Conservation (phyloP, 345 rosid species). For the Rubroshorea leprosula region DNA sequence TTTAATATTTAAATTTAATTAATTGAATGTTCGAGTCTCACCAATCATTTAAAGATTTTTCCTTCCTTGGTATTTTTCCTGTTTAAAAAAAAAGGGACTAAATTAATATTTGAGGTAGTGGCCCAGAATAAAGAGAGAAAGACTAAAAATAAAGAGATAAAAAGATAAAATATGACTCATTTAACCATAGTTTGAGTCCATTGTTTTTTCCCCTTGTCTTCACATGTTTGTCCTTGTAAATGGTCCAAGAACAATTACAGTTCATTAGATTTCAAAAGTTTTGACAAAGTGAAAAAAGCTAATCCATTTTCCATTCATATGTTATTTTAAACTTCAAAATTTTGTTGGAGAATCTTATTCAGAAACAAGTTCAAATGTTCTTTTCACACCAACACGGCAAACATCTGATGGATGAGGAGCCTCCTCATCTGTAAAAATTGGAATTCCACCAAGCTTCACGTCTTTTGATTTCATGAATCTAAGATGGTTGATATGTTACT, state of each 20-base stretch:
- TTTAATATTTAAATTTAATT: too few relatives aligned
- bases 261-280: background rate
- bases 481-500: too few relatives aligned
- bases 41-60: too few relatives aligned
- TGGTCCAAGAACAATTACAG: background rate
- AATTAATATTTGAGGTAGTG: too few relatives aligned
- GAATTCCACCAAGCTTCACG: background rate
- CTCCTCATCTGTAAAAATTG: background rate
- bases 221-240: background rate
- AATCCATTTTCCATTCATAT: background rate
- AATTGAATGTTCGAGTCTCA: too few relatives aligned
- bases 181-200: background rate
- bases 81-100: too few relatives aligned
- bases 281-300: background rate
- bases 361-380: constrained; percentile 1
- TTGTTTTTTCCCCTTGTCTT: background rate
- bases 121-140: too few relatives aligned
- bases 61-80: too few relatives aligned
- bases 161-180: too few relatives aligned
- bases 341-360: constrained; percentile 6
- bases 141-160: too few relatives aligned
- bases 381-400: constrained; percentile 18
- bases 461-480: background rate
- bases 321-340: background rate
- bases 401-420: too few relatives aligned